Conservation (phyloP, 306 rosid species). For the Malus sieversii region DNA sequence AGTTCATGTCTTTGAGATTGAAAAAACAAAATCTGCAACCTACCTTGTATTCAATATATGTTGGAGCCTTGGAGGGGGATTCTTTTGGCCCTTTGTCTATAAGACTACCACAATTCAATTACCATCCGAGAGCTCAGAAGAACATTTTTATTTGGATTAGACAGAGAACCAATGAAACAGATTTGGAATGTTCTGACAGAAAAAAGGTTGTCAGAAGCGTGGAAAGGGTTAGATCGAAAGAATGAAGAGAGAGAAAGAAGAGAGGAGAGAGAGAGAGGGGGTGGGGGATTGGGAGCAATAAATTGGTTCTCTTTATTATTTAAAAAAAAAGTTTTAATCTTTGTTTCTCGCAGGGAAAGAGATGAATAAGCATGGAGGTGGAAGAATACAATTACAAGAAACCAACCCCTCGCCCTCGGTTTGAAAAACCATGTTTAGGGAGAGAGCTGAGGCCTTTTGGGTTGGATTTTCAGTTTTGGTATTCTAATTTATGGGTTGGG, state of each 20-base stretch:
- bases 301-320: conserved; percentile 20
- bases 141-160: not conserved
- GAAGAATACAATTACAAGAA: conserved; percentile 18
- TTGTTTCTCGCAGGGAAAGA: conserved; percentile 30
- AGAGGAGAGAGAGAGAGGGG: conserved; percentile 10
- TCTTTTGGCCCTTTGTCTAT: not conserved
- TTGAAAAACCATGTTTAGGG: conserved; percentile 10
- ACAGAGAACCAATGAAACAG: conserved; percentile 14
- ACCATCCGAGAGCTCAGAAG: conserved; percentile 1
- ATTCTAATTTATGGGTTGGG: conserved; percentile 51
- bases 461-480: conserved; percentile 40
- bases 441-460: conserved; percentile 33
- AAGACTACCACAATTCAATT: not conserved
- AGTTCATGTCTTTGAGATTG: not conserved
- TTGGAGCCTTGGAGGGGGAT: not conserved
- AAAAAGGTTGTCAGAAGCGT: conserved; percentile 14
- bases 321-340: not conserved
- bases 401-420: conserved; percentile 48
- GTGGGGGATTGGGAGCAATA: conserved; percentile 13
- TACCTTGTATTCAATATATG: conserved; percentile 29
- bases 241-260: conserved; percentile 16
- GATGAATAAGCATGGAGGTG: not conserved
- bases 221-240: conserved; percentile 1
- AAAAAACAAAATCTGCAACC: not conserved
- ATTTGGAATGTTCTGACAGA: conserved; percentile 34